Evolutionary conservation across 805 yeast genomes (phyloP).

Genomic region (Komagataella phaffii): DNA sequence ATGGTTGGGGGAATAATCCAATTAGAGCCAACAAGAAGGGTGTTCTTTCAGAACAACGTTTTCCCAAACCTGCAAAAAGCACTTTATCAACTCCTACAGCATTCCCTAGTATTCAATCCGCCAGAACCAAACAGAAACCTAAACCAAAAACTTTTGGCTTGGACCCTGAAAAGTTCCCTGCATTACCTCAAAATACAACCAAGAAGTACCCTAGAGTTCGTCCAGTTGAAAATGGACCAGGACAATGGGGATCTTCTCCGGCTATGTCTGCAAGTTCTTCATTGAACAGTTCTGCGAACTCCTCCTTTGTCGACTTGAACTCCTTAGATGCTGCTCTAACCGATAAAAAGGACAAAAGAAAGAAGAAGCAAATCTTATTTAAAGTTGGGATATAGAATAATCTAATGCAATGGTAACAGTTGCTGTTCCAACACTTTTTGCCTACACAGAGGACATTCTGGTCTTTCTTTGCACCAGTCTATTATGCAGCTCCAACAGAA

Average conservation of each 20-base stretch:
- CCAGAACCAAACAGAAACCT: slow-evolving; percentile 2
- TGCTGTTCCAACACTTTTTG: slow-evolving; percentile 52
- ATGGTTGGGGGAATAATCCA: neutral
- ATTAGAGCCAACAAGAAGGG: neutral
- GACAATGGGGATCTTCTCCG: slow-evolving; percentile 17
- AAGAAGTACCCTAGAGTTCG: slow-evolving; percentile 47
- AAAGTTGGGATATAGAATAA: slow-evolving; percentile 31
- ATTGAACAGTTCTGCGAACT: slow-evolving; percentile 1
- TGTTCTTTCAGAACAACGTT: neutral
- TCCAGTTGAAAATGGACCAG: slow-evolving; percentile 20
- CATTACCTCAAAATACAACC: slow-evolving; percentile 22
- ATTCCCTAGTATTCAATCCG: neutral
- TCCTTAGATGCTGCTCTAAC: slow-evolving; percentile 10
- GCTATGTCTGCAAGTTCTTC: slow-evolving; percentile 1
- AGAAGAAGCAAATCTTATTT: slow-evolving; percentile 40
- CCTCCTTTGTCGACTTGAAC: slow-evolving; percentile 11
- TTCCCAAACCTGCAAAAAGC: neutral
- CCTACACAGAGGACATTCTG: slow-evolving; percentile 89
- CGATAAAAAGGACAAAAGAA: slow-evolving; percentile 23
- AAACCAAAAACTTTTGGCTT: slow-evolving; percentile 2
- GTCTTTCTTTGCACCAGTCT: slow-evolving; percentile 79
- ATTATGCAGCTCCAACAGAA: slow-evolving; percentile 88
- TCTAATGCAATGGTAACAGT: slow-evolving; percentile 39
- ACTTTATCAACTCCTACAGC: neutral
- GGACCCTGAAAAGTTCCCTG: slow-evolving; percentile 12